Conservation (phyloP, 2,329 filamentous ascomycete genomes). For the Ceratocystis cubensis region DNA sequence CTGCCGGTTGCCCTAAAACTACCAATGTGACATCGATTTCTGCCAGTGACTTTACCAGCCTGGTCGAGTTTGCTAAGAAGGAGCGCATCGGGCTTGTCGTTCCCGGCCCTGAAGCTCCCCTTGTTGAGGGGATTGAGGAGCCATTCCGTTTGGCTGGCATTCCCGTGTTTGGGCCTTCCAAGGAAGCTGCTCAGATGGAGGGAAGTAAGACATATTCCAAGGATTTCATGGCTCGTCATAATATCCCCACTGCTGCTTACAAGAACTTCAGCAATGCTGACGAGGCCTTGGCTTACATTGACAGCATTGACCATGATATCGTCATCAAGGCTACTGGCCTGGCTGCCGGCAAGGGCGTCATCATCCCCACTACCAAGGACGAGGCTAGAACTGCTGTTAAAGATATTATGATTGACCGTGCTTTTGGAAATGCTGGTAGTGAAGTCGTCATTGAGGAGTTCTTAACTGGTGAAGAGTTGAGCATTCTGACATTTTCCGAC, state of each 20-base stretch:
- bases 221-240: slow-evolving; percentile 88
- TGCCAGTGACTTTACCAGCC: slow-evolving; percentile 61
- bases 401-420: slow-evolving; percentile 79
- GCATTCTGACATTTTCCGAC: slow-evolving; percentile 82
- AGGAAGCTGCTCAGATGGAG: slow-evolving; percentile 78
- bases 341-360: slow-evolving; percentile 90
- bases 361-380: slow-evolving; percentile 68
- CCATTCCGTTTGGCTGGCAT: slow-evolving; percentile 66
- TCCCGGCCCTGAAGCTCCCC: slow-evolving; percentile 82
- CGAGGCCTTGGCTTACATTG: slow-evolving; percentile 60
- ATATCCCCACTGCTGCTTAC: slow-evolving; percentile 83
- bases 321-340: slow-evolving; percentile 92
- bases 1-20: slow-evolving; percentile 55
- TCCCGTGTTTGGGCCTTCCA: slow-evolving; percentile 72
- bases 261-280: slow-evolving; percentile 75
- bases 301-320: slow-evolving; percentile 55
- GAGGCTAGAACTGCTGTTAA: slow-evolving; percentile 73
- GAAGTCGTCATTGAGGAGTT: slow-evolving; percentile 96
- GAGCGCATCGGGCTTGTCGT: slow-evolving; percentile 71
- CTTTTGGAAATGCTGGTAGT: slow-evolving; percentile 75
- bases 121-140: slow-evolving; percentile 79
- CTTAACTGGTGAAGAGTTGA: slow-evolving; percentile 80
- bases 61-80: slow-evolving; percentile 62
- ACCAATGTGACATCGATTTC: slow-evolving; percentile 58
- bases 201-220: slow-evolving; percentile 96